Conservation (phyloP, 129 eudicot genomes). For the Artemisia annua region DNA sequence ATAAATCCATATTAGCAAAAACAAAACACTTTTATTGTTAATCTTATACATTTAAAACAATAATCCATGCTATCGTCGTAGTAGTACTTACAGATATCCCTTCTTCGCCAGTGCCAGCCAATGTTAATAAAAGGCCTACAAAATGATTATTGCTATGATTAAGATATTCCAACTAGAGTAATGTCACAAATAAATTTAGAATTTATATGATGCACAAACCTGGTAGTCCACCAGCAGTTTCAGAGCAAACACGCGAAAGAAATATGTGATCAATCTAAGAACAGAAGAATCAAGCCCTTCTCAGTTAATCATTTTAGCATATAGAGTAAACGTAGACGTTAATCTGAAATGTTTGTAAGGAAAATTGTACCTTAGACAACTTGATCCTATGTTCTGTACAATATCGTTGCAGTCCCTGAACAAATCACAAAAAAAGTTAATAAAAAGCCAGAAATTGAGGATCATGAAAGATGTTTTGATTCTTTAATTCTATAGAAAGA, state of each 20-base stretch:
- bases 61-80: conserved; percentile 6
- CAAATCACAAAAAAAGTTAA: conserved; percentile 1
- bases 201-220: conserved; percentile 32
- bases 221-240: conserved; percentile 99
- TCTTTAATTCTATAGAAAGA: not conserved
- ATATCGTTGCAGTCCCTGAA: conserved; percentile 90
- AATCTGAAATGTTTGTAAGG: not conserved
- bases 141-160: not conserved
- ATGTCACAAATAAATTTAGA: not conserved
- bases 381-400: conserved; percentile 92
- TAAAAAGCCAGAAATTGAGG: not conserved
- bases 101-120: conserved; percentile 92
- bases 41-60: conserved; percentile 8
- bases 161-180: not conserved
- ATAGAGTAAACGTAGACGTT: not conserved
- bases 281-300: not conserved
- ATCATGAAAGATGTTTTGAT: not conserved
- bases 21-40: not conserved
- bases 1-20: not conserved
- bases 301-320: no score
- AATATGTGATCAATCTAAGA: conserved; percentile 94
- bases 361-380: conserved; percentile 66
- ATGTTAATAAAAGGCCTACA: conserved; percentile 80
- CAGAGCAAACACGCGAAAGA: conserved; percentile 95
- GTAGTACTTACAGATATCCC: conserved; percentile 78